Conservation (phyloP, 371 early-diverging fungal species). For the Rhizopus microsporus region DNA sequence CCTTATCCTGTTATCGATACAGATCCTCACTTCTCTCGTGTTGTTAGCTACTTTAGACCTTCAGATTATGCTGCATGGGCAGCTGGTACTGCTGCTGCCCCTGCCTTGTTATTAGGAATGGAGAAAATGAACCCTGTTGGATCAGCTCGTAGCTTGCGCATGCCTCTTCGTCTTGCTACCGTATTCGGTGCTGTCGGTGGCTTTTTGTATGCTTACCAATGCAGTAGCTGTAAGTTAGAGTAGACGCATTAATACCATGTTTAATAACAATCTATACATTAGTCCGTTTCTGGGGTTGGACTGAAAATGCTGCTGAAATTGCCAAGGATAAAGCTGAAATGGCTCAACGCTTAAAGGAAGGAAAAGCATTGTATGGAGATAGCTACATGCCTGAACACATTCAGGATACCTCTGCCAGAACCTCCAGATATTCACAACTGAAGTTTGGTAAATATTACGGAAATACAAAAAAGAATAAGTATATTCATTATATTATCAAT, state of each 20-base stretch:
- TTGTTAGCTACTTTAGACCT: constrained; percentile 87
- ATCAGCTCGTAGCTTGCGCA: constrained; percentile 46
- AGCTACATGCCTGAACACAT: constrained; percentile 61
- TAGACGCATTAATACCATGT: neutral
- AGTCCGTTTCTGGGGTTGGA: constrained; percentile 95
- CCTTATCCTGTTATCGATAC: constrained; percentile 71
- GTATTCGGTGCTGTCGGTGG: constrained; percentile 66
- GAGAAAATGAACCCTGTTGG: constrained; percentile 53
- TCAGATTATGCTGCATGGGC: constrained; percentile 78
- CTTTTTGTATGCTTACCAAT: constrained; percentile 71
- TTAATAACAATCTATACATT: constrained; percentile 1
- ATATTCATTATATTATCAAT: constrained; percentile 3
- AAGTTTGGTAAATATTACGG: constrained; percentile 61
- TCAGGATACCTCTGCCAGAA: constrained; percentile 68
- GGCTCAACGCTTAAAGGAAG: constrained; percentile 62
- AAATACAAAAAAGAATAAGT: neutral
- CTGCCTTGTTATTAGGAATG: constrained; percentile 71
- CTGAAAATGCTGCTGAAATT: constrained; percentile 85
- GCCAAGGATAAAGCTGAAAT: constrained; percentile 71
- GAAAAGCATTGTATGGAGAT: constrained; percentile 73
- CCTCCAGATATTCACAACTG: constrained; percentile 70
- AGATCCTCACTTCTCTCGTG: constrained; percentile 81
- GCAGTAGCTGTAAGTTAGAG: constrained; percentile 63
- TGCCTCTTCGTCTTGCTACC: constrained; percentile 55
- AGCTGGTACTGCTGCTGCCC: constrained; percentile 72